phyloP scores from a whole-genome alignment of 306 rosid genomes.

The Dryas alaskensis region DNA sequence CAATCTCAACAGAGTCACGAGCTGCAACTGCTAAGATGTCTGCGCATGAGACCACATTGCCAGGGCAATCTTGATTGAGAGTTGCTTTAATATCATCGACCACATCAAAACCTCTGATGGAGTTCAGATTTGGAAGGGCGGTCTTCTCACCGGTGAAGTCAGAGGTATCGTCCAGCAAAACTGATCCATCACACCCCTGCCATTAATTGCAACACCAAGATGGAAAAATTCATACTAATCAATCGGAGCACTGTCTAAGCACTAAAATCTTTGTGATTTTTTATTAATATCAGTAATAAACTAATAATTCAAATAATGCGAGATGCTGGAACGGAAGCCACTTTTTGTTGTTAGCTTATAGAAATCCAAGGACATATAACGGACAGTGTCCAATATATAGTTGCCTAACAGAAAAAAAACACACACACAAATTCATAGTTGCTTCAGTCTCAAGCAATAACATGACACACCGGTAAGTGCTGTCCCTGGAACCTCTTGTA shows the following conservation, averaged over 20 bases:
- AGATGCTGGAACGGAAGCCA: too few species aligned
- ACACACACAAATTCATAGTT: too few species aligned
- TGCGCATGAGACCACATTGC: conserved; percentile 36
- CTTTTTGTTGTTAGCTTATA: too few species aligned
- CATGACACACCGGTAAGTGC: too few species aligned
- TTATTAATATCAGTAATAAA: too few species aligned
- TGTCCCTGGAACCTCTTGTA: too few species aligned
- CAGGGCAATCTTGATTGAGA: conserved; percentile 18
- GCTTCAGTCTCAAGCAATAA: too few species aligned
- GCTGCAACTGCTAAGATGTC: conserved; percentile 43
- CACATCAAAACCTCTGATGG: conserved; percentile 31
- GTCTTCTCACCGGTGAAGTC: conserved; percentile 56
- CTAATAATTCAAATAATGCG: too few species aligned
- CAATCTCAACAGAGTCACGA: conserved; percentile 39
- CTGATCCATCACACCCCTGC: conserved; percentile 74
- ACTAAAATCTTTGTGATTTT: too few species aligned
- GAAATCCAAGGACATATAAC: too few species aligned
- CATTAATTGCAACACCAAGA: background rate
- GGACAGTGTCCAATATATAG: too few species aligned
- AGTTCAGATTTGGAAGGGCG: conserved; percentile 39
- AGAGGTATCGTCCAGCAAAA: conserved; percentile 46
- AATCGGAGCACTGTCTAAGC: too few species aligned
- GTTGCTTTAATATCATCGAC: conserved; percentile 29
- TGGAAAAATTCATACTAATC: background rate
- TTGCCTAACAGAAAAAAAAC: background rate